A percentile compares a stretch with the other conserved stretches of the same genome.
Evolutionary conservation across 768 basidiomycete species (phyloP).

Genomic region (Suillus cothurnatus): DNA sequence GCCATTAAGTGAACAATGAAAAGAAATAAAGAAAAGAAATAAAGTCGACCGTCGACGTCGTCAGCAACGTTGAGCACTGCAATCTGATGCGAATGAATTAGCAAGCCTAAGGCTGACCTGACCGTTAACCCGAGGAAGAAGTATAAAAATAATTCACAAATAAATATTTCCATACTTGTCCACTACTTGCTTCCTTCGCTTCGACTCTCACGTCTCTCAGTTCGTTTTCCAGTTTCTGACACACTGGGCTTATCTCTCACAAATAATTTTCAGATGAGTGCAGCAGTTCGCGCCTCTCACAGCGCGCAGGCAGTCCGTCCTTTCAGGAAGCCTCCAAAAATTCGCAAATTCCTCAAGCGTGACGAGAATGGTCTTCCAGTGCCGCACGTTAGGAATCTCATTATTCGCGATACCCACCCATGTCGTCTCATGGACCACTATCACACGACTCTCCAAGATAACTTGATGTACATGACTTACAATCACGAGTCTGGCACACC

Average conservation of each 20-base stretch:
- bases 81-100: neutral
- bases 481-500: conserved; percentile 65
- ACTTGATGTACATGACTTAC: conserved; percentile 96
- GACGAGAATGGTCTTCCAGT: conserved; percentile 67
- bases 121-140: neutral
- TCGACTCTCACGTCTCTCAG: conserved; percentile 3
- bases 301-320: conserved; percentile 39
- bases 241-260: neutral
- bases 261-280: conserved; percentile 14
- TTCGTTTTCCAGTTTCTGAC: conserved; percentile 4
- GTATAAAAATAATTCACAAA: conserved; percentile 1
- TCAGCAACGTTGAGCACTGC: neutral
- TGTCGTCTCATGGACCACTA: conserved; percentile 86
- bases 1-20: conserved; percentile 36
- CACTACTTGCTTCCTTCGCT: neutral
- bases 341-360: conserved; percentile 45
- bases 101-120: neutral
- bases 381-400: conserved; percentile 60
- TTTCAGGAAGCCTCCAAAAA: conserved; percentile 56
- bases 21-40: conserved; percentile 15
- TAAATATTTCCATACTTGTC: conserved; percentile 7
- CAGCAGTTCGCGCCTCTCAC: conserved; percentile 14
- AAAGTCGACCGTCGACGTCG: conserved; percentile 11
- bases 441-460: conserved; percentile 75
- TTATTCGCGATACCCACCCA: conserved; percentile 69